Evolutionary conservation across 1,139 yeast genomes (phyloP), one percentile per base, ranked within the genome.

Genomic region (Diutina neorugosa): DNA sequence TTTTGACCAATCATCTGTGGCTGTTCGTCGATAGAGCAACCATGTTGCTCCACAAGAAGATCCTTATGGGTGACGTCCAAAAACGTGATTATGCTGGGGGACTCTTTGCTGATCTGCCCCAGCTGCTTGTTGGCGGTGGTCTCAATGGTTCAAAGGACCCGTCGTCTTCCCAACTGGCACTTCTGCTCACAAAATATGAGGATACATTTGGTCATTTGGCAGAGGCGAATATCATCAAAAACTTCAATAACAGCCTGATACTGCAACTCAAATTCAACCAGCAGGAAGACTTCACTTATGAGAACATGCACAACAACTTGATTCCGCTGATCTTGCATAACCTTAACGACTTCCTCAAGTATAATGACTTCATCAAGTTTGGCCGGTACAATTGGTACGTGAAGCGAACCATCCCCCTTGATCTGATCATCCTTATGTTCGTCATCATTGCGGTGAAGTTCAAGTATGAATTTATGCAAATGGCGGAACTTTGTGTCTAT

Each of bases 321-420:
- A 71, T 81, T 43, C 84, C 86, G 1, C 74, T 81, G 1, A 70
- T 81, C n/a, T 62, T 81, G 49, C 84, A 80, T 60, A 80, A 79
- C 59, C 64, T 80, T 57, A 77, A 78, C 59, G 81, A 78, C 57
- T 80, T 80, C 57, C 64, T 75, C 52, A 70, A 74, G 60, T 74
- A 74, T 58, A 74, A 74, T 58, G 78, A 74, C 58, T 74, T 74
- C 55, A 70, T 74, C 57, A 74, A 74, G 55, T 69, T 76, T 58
- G 80, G 80, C 0, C 73, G 70, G 55, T 81, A 69, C 62, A 81
- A 80, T 60, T 81, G 85, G 85, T 81, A 78, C 57, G 73, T 80
- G 52, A 76, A 80, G 59, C 68, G 82, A 53, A 77, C 80, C 5
- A 74, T 81, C 52, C 86, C 86, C 3, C 69, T 80, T 53, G 84